Base-by-base conservation (phyloP, 306 rosid species). In the Prunus padus region DNA sequence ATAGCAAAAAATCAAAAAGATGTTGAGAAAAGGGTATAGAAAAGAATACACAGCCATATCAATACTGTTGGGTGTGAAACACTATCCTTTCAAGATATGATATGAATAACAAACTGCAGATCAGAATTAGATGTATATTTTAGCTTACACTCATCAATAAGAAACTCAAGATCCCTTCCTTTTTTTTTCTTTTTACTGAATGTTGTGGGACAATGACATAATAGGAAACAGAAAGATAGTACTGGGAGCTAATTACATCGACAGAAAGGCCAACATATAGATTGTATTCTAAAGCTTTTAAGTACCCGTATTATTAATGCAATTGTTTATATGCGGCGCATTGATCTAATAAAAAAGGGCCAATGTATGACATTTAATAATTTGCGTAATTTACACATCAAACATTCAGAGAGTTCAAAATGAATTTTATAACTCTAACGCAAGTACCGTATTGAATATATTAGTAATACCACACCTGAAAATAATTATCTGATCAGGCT, bases 401-500 rank as follows among this genome's bases (percentile, higher is more conserved):
- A 55, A 55, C 16, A 55, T 51, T 18, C 9, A 51, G 6, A 51
- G 2, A 18, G 20, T 51, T 51, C 52, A 47, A 47, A 37, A 47
- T 47, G 52, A 47, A 47, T 47, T 13, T 37, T 11, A 47, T 47
- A 47, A 47, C 51, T 47, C 19, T 51, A 51, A 5, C 20, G 7
- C 22, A 14, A 55, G 52, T 3, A 72, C 4, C 5, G 22, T 15
- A 14, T 5, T 51, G 16, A 61, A 15, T 28, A 0, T 60, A 23
- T 5, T 22, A 13, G 13, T 49, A 73, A 37, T 28, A 26, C 33
- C 7, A 56, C 61, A 88, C 98, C 98, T 95, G 88, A 95, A 95
- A 47, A 95, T 90, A 18, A 95, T 90, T 14, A 95, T 89, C 75
- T 95, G 96, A 0, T 92, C 93, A 0, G 97, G 98, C 46, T 89